These are phyloP conservation scores for Boletus sp. DNA, from an alignment of 768 basidiomycete genomes.

Conservation along the genomic window DNA sequence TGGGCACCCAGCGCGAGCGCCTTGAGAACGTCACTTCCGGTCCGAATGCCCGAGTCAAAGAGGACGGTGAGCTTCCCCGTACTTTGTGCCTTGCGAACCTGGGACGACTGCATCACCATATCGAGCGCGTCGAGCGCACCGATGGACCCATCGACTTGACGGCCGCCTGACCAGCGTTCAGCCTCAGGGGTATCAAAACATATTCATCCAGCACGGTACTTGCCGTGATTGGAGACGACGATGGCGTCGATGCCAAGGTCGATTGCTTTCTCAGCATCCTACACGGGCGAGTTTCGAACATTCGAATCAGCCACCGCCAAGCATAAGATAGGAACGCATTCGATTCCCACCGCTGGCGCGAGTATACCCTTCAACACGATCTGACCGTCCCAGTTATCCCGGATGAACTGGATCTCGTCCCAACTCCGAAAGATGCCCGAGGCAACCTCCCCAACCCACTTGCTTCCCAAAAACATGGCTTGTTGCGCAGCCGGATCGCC, in stretches of 20 bases:
- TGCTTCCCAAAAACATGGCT: conserved; percentile 31
- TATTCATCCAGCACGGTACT: conserved; percentile 4
- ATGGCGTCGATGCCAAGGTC: conserved; percentile 67
- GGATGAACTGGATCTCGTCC: conserved; percentile 44
- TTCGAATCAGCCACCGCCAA: neutral
- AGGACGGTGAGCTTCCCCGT: conserved; percentile 63
- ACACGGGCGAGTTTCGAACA: neutral
- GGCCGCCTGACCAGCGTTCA: conserved; percentile 46
- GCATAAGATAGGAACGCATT: neutral
- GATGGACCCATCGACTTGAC: conserved; percentile 77
- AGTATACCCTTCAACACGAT: conserved; percentile 48
- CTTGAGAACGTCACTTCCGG: conserved; percentile 51
- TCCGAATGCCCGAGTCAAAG: conserved; percentile 61
- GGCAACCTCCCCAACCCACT: conserved; percentile 38
- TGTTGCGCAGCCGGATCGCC: conserved; percentile 34
- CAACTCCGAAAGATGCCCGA: conserved; percentile 42
- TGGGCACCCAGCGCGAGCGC: conserved; percentile 58
- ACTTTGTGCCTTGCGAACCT: conserved; percentile 53
- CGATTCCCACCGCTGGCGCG: conserved; percentile 6
- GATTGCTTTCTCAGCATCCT: conserved; percentile 55
- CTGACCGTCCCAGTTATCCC: conserved; percentile 47
- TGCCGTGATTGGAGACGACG: conserved; percentile 79
- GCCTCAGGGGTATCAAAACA: neutral
- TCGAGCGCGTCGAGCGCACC: conserved; percentile 70
- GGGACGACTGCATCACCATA: conserved; percentile 59